Base-by-base conservation (phyloP, 176 grass and related monocot species). In the Musa troglodytarum region DNA sequence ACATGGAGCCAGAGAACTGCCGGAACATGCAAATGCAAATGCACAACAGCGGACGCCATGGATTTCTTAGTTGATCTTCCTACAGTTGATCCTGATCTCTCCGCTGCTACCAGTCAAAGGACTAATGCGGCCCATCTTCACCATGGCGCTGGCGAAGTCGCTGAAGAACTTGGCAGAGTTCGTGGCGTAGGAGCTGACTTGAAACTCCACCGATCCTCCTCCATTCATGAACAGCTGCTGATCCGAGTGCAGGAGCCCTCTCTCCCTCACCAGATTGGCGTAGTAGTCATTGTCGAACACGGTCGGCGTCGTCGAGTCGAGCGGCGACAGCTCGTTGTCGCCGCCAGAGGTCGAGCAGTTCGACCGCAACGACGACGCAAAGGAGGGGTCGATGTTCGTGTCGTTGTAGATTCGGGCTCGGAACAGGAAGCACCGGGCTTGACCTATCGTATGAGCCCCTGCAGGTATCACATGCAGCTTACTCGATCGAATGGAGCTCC, bases 71-170 rank as follows among this genome's bases (percentile, higher is more conserved):
- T 74, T 74, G 20, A 56, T 34, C 22, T 74, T 74, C 21, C 72
- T 74, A 17, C 72, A 74, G 13, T 74, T 74, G 4, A 10, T 57
- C 14, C 72, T 74, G 50, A 74, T 74, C 50, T 74, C 72, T 17
- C 72, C 72, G 8, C 24, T 74, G 14, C 25, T 16, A 21, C 72
- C 72, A 10, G 53, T 74, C 11, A 58, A 20, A 2, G 72, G 72
- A 34, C 72, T 15, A 28, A 74, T 74, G 23, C 17, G 34, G 11
- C 53, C 72, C 72, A 74, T 74, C 52, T 56, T 74, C 16, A 74
- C 24, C 53, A 74, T 74, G 21, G 53, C 72, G 4, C 13, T 56
- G 12, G 72, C 72, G 13, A 74, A 74, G 50, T 74, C 72, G 13
- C 21, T 10, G 72, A 74, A 74, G 72, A 74, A 74, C 53, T 56